Base-by-base conservation (phyloP, 2,329 filamentous ascomycete genomes). In the Blastomyces silverae region DNA sequence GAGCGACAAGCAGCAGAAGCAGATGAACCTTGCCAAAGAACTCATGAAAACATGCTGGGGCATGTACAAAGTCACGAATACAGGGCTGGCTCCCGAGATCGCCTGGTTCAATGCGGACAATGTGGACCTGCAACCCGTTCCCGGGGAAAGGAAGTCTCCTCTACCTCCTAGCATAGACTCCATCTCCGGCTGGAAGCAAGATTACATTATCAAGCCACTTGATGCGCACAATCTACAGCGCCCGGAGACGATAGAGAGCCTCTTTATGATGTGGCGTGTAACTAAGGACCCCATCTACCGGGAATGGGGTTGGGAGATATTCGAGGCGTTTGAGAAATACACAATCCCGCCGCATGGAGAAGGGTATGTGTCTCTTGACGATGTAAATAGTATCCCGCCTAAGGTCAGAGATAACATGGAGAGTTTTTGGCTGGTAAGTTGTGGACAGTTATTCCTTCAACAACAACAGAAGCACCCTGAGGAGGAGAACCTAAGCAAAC, bases 271-370 rank as follows among this genome's bases (percentile, higher is more conserved):
- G 92, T 99, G 92, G 89, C 88, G 94, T 67, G 95, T 99, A 76
- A 99, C 94, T 0, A 91, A 90, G 31, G 92, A 99, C 67, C 81
- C 85, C 50, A 88, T 87, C 69, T 99, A 99, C 77, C 86, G 94
- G 34, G 87, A 97, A 72, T 97, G 93, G 93, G 94, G 94, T 15
- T 99, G 94, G 94, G 89, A 96, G 71, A 99, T 99, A 88, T 99
- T 99, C 80, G 87, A 91, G 75, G 87, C 89, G 0, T 99, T 99
- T 74, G 83, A 93, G 77, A 88, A 91, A 72, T 84, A 96, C 76
- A 96, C 91, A 0, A 52, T 37, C 20, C 61, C 44, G 48, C n/a
- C 46, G 69, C 69, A 44, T 72, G 74, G 79, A 52, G 71, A 74
- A 57, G 92, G 92, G 0, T 97, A 95, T 74, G 91, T 90, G 0